Percentiles rank a stretch among this genome's conserved stretches.
phyloP scores from a whole-genome alignment of 2,329 filamentous ascomycete genomes.

The Fusarium tricinctum region DNA sequence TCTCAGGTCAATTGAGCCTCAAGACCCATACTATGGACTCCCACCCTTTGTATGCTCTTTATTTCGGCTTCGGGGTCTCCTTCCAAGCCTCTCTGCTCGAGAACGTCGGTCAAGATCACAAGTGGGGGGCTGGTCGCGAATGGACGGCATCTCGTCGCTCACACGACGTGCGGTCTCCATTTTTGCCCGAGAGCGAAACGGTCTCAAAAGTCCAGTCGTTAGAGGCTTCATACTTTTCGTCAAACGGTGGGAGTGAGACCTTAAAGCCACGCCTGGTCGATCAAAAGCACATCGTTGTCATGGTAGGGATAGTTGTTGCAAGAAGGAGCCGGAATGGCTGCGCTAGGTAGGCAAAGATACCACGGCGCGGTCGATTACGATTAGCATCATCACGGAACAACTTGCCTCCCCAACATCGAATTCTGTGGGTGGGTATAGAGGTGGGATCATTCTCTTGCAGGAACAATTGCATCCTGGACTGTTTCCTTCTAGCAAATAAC shows the following conservation, averaged over 20 bases:
- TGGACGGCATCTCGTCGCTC: conserved; percentile 12
- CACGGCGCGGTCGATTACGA: conserved; percentile 5
- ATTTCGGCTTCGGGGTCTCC: conserved; percentile 28
- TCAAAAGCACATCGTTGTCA: conserved; percentile 21
- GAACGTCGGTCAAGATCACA: conserved; percentile 26
- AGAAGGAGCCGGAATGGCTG: conserved; percentile 27
- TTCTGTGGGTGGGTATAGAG: conserved; percentile 1
- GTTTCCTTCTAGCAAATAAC: conserved; percentile 32
- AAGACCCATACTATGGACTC: conserved; percentile 6
- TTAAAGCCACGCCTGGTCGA: conserved; percentile 19
- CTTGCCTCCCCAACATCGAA: conserved; percentile 13
- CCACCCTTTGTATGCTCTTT: conserved; percentile 11
- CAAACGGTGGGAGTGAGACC: conserved; percentile 8
- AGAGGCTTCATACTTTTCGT: conserved; percentile 35
- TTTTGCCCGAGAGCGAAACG: conserved; percentile 22
- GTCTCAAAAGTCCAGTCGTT: conserved; percentile 22
- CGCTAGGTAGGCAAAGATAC: conserved; percentile 28
- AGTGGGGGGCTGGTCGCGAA: conserved; percentile 12
- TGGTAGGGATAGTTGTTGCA: conserved; percentile 12
- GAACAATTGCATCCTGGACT: conserved; percentile 13
- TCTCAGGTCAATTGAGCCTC: conserved; percentile 23
- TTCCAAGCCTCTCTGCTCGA: conserved; percentile 36
- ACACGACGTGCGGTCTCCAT: conserved; percentile 6
- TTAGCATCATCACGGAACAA: conserved; percentile 30
- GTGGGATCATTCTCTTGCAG: conserved; percentile 11